phyloP scores from a whole-genome alignment of 441 rosid genomes.

The Jatropha multifida region DNA sequence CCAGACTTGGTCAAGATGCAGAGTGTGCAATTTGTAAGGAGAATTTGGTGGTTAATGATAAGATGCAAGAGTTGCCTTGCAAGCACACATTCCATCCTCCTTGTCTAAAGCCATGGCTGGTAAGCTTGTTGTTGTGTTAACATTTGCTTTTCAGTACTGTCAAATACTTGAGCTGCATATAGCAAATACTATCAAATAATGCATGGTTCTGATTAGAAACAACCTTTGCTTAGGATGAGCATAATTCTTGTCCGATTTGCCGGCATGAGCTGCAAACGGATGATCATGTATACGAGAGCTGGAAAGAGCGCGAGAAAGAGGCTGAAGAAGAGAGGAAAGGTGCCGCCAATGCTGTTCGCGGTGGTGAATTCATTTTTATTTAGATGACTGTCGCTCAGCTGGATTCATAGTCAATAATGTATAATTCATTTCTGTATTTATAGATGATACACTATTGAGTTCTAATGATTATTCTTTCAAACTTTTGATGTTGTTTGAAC shows the following conservation, averaged over 20 bases:
- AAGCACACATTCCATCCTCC: constrained; percentile 88
- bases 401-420: constrained; percentile 7
- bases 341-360: constrained; percentile 86
- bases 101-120: constrained; percentile 98
- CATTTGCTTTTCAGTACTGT: not conserved
- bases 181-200: not conserved
- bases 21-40: constrained; percentile 94
- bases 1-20: constrained; percentile 53
- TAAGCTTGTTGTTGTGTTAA: constrained; percentile 22
- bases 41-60: constrained; percentile 68
- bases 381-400: constrained; percentile 30
- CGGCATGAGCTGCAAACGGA: constrained; percentile 84
- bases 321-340: constrained; percentile 89
- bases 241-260: constrained; percentile 96
- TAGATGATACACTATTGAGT: constrained; percentile 4
- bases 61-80: constrained; percentile 96
- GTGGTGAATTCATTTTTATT: constrained; percentile 88
- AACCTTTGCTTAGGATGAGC: constrained; percentile 60
- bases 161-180: not conserved
- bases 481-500: not conserved
- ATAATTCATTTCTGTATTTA: constrained; percentile 10
- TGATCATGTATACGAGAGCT: constrained; percentile 82
- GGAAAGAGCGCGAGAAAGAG: constrained; percentile 90
- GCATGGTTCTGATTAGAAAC: not conserved
- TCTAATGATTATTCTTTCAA: not conserved